A percentile compares a stretch with the other conserved stretches of the same genome.
These are phyloP conservation scores for Boletus subcaerulescens DNA, from an alignment of 768 basidiomycete genomes.

Conservation along the genomic window DNA sequence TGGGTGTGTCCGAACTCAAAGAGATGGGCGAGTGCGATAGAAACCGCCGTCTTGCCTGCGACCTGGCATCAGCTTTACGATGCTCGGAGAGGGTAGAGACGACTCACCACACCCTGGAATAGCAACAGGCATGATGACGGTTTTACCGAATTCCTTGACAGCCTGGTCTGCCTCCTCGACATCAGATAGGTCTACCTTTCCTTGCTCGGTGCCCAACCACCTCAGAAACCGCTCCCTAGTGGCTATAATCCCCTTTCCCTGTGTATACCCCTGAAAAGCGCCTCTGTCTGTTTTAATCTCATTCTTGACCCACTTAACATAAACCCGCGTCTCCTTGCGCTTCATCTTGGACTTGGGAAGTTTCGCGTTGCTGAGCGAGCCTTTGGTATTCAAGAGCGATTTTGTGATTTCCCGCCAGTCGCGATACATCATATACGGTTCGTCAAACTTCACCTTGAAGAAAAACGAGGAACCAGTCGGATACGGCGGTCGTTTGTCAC, in stretches of 20 bases:
- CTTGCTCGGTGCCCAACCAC: constrained; percentile 58
- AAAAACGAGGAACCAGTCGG: constrained; percentile 83
- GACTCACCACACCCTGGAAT: constrained; percentile 87
- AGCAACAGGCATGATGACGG: constrained; percentile 83
- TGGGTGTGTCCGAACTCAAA: constrained; percentile 92
- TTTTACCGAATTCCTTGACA: constrained; percentile 54
- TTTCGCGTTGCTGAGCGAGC: constrained; percentile 29
- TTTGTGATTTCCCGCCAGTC: constrained; percentile 96
- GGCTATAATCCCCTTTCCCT: constrained; percentile 82
- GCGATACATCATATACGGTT: constrained; percentile 98
- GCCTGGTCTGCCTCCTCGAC: constrained; percentile 15
- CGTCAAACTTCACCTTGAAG: constrained; percentile 99
- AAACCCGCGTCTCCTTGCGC: constrained; percentile 73
- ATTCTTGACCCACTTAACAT: constrained; percentile 77
- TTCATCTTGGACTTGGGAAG: constrained; percentile 68
- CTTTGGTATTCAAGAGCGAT: constrained; percentile 49
- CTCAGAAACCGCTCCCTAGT: constrained; percentile 75
- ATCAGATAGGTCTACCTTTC: constrained; percentile 34
- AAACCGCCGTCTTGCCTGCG: constrained; percentile 83
- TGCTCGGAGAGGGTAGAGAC: background rate
- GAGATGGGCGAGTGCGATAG: constrained; percentile 73
- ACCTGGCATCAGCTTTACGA: background rate
- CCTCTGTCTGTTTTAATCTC: constrained; percentile 63
- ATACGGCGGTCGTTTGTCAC: constrained; percentile 57
- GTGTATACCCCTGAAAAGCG: constrained; percentile 60